Evolutionary conservation across 2,329 filamentous ascomycete species (phyloP), one percentile per base, ranked within the genome.

Genomic region (Diplodia seriata): DNA sequence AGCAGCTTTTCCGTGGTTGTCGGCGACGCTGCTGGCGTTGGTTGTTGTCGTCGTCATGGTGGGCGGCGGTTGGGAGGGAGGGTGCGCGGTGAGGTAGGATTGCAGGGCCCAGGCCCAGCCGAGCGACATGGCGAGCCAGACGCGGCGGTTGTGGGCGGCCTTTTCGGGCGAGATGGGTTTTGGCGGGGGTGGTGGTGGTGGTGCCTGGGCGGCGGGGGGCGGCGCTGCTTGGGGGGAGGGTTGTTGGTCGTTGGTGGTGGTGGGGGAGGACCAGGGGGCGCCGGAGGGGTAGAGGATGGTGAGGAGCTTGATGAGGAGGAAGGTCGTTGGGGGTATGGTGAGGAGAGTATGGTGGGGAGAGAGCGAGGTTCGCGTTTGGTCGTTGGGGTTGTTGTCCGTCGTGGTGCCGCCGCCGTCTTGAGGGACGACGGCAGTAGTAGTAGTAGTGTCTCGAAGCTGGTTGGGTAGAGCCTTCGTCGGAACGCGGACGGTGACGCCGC

Each of bases 101-200:
- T 38, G 31, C 31, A 63, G 4, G 20, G 43, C 47, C 59, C 47
- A 36, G 29, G 31, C 59, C 59, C 59, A 63, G 29, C 59, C 59
- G 26, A 63, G 29, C 6, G 29, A 20, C 59, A 63, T 63, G 9
- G 59, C 59, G 18, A 63, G 31, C 59, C 59, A 63, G 7, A 63
- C 47, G 20, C 59, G 43, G 18, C 40, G 57, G 29, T 63, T 31
- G n/a, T 11, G 6, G n/a, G 40, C 2, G 14, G 11, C 40, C 1
- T 9, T 15, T 43, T 33, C 57, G 15, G 15, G 40, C 2, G 33
- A 4, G 20, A 40, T 12, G 20, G 55, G 31, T 2, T 33, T 7
- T 8, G 31, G 38, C 23, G 23, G 55, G 36, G 23, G 33, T 23
- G 31, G 8, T 33, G 26, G 4, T 29, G 20, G 11, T 3, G 26